A percentile compares a stretch with the other conserved stretches of the same genome.
These are phyloP conservation scores for Lactarius psammicola DNA, from an alignment of 768 basidiomycete species.

Conservation along the genomic window DNA sequence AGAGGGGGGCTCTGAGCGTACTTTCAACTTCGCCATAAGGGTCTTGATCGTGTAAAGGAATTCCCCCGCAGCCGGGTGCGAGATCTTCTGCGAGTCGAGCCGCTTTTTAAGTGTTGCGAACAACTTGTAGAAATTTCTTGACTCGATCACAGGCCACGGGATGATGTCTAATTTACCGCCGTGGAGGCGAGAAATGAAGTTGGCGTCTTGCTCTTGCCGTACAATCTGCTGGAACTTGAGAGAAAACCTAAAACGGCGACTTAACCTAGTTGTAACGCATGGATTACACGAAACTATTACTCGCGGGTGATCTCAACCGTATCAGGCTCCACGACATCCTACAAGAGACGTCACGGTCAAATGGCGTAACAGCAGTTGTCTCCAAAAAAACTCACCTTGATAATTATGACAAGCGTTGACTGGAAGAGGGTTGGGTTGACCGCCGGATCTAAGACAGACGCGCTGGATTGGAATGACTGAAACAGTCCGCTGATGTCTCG, in stretches of 20 bases:
- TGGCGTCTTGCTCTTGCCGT: conserved; percentile 56
- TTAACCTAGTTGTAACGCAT: not conserved
- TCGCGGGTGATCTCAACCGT: conserved; percentile 56
- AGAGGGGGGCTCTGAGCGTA: not conserved
- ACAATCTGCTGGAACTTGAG: conserved; percentile 62
- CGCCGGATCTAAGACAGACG: conserved; percentile 55
- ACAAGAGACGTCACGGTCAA: not conserved
- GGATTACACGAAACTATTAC: conserved; percentile 36
- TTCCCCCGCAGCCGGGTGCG: conserved; percentile 50
- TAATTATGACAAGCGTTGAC: conserved; percentile 60
- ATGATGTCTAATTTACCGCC: conserved; percentile 54
- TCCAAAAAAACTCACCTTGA: conserved; percentile 47
- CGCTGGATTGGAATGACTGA: conserved; percentile 60
- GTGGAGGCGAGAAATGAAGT: conserved; percentile 66
- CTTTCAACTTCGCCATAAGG: conserved; percentile 21
- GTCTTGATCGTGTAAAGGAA: conserved; percentile 40
- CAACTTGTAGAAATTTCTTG: conserved; percentile 54
- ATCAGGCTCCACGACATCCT: conserved; percentile 66
- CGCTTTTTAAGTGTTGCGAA: conserved; percentile 48
- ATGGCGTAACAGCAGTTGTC: not conserved
- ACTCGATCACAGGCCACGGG: conserved; percentile 68
- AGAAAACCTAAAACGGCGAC: conserved; percentile 42
- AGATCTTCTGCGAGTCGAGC: conserved; percentile 49
- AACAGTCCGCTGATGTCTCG: conserved; percentile 62
- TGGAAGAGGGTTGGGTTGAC: conserved; percentile 59